phyloP scores from a whole-genome alignment of 805 yeast genomes.

The Saccharomycopsis sp. region DNA sequence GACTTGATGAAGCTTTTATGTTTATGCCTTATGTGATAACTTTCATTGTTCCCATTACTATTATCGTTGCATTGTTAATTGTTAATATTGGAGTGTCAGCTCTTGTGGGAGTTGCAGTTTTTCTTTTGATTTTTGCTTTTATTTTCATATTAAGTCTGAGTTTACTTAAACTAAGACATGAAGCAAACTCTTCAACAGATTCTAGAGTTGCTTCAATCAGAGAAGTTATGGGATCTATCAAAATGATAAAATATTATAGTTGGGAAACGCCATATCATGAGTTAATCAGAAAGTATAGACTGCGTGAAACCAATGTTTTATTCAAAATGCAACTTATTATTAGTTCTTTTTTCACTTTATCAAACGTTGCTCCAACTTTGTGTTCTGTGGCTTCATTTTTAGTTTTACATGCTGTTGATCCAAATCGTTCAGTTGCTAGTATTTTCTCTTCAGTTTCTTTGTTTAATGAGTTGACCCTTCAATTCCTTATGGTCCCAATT shows the following conservation, averaged over 20 bases:
- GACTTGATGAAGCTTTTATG: constrained; percentile 59
- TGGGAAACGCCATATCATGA: constrained; percentile 73
- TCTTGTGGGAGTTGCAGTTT: constrained; percentile 51
- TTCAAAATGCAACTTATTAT: constrained; percentile 51
- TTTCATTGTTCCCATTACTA: constrained; percentile 46
- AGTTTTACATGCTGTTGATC: constrained; percentile 28
- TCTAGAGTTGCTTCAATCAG: constrained; percentile 47
- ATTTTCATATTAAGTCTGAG: constrained; percentile 28
- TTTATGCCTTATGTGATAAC: constrained; percentile 47
- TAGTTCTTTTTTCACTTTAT: constrained; percentile 40
- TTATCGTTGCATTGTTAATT: constrained; percentile 50
- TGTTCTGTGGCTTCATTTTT: constrained; percentile 46
- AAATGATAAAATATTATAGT: constrained; percentile 68
- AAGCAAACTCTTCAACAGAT: constrained; percentile 52
- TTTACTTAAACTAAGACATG: constrained; percentile 31
- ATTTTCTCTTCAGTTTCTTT: constrained; percentile 63
- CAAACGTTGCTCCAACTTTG: constrained; percentile 40
- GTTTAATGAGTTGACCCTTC: constrained; percentile 50
- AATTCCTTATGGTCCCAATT: constrained; percentile 58
- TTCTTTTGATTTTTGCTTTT: constrained; percentile 17
- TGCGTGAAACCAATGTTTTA: constrained; percentile 45
- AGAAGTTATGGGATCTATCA: constrained; percentile 50
- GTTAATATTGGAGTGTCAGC: constrained; percentile 61
- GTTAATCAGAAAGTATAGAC: constrained; percentile 41
- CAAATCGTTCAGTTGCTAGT: constrained; percentile 41